These are phyloP conservation scores for Rhodamnia argentea DNA, from an alignment of 345 rosid species.

Conservation along the genomic window DNA sequence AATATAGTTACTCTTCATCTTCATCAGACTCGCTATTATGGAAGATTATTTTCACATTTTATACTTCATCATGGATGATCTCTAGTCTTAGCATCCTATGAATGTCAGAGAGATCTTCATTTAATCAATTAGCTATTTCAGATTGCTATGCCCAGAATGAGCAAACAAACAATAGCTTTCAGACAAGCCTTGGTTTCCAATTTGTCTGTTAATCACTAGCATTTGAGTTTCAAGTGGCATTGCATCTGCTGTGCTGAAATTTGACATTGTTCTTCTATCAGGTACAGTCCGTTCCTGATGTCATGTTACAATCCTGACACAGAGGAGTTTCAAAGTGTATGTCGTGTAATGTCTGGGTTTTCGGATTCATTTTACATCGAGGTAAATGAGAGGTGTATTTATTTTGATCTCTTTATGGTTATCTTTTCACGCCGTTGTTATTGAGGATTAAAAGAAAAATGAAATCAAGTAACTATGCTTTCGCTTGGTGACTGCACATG, in stretches of 20 bases:
- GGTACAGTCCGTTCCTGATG: slow-evolving; percentile 94
- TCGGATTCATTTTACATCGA: slow-evolving; percentile 75
- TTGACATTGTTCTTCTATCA: slow-evolving; percentile 7
- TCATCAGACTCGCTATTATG: background rate
- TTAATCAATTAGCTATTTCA: background rate
- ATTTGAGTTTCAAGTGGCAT: background rate
- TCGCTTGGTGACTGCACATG: background rate
- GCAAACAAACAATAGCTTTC: background rate
- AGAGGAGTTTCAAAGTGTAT: slow-evolving; percentile 76
- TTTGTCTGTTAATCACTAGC: background rate
- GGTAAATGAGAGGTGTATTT: slow-evolving; percentile 23
- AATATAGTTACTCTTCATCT: background rate
- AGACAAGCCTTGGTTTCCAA: background rate
- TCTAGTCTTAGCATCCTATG: background rate
- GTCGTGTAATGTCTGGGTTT: slow-evolving; percentile 93
- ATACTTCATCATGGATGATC: background rate
- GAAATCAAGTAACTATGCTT: background rate
- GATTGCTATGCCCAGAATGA: background rate
- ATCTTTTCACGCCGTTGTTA: background rate
- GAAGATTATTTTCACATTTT: background rate
- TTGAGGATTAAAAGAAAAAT: background rate
- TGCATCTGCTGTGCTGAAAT: background rate
- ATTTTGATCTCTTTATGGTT: background rate
- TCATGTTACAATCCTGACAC: slow-evolving; percentile 78
- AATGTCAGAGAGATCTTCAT: background rate